Evolutionary conservation across 2,329 filamentous ascomycete species (phyloP).

Genomic region (Neurospora crassa): DNA sequence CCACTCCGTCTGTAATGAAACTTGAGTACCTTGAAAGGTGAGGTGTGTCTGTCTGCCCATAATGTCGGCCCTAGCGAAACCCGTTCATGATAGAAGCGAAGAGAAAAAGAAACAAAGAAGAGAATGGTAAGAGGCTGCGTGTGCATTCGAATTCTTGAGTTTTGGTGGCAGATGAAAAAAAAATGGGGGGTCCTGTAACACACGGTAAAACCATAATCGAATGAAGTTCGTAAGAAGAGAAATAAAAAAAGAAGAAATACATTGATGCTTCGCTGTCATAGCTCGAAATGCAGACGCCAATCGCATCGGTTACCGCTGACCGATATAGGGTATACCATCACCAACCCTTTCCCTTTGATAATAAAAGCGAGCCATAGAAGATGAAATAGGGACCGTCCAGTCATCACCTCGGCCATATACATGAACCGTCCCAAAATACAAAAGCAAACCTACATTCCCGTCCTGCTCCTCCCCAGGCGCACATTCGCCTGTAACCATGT

Average conservation of each 20-base stretch:
- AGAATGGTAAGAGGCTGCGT: not conserved
- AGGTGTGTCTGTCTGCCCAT: not conserved
- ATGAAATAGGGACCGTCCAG: not conserved
- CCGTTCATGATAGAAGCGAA: not conserved
- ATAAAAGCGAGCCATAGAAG: not conserved
- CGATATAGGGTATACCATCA: not conserved
- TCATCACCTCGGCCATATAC: not conserved
- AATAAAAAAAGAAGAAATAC: not conserved
- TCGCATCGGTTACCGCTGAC: not conserved
- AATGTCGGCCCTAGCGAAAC: not conserved
- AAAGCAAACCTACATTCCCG: not conserved
- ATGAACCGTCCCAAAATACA: not conserved
- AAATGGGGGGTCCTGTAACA: not conserved
- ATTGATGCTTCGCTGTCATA: not conserved
- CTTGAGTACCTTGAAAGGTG: not conserved
- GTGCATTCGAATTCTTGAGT: not conserved
- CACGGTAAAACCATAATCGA: not conserved
- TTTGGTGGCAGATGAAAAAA: not conserved
- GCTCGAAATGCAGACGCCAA: not conserved
- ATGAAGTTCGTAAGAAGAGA: not conserved
- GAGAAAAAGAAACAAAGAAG: not conserved
- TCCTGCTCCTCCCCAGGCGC: not conserved
- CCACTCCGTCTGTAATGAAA: not conserved
- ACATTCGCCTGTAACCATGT: not conserved
- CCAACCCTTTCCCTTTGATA: not conserved